Evolutionary conservation across 2,329 filamentous ascomycete species (phyloP), one percentile per base, ranked within the genome.

Genomic region (Penicillium paneum): DNA sequence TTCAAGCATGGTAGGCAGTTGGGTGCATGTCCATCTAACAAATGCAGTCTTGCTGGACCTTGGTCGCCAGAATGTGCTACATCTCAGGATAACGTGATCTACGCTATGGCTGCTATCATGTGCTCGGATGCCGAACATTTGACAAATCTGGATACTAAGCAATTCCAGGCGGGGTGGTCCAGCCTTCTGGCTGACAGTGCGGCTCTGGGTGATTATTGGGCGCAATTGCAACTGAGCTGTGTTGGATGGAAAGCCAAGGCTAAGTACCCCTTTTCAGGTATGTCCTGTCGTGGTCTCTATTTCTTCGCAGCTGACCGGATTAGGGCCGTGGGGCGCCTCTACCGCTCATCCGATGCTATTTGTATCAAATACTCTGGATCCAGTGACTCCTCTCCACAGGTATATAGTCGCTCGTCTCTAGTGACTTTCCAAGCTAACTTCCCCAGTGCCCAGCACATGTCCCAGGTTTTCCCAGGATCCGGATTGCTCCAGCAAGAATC

Each of bases 301-400:
- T 13, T 13, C 3, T 40, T 28, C 8, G 17, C 5, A n/a, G 3
- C 39, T 57, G 10, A 57, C 32, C 15, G 10, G 17, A 28, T 34
- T 13, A 70, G 66, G 61, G 7, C 66, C 67, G 19, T 62, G 63
- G 39, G 66, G 64, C 39, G 67, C 65, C 28, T 60, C 64, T n/a
- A 71, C 71, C 1, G 67, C 76, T 6, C 76, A 81, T 58, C 83
- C 83, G 0, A 71, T 86, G 31, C 73, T 86, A 7, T 81, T 84
- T 63, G 70, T 85, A 12, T 79, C 78, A 34, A 85, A 82, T 62
- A 80, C 78, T 0, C 74, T 80, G 13, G 83, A 86, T 53, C 84
- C 84, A 0, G 81, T 86, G 0, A 86, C 83, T 0, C 83, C 83
- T 3, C 67, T 85, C 44, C 55, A 59, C 19, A 72, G 62, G 69